phyloP scores from a whole-genome alignment of 2,329 filamentous ascomycete species.

The Allantophomopsis cytisporea region DNA sequence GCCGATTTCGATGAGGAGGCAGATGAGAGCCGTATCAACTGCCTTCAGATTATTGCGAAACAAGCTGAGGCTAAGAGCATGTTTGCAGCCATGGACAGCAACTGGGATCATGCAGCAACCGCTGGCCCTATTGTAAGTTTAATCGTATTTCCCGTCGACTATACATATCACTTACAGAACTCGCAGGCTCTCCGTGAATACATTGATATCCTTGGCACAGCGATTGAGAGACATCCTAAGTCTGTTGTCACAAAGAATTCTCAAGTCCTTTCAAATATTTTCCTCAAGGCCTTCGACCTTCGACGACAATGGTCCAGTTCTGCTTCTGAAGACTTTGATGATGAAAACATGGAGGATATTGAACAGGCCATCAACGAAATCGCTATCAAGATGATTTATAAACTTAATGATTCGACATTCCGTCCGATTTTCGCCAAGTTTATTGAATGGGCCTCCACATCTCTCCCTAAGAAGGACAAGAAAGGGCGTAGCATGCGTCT shows the following conservation, averaged over 20 bases:
- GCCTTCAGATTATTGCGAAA: constrained; percentile 62
- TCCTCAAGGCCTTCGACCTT: constrained; percentile 49
- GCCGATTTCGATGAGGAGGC: constrained; percentile 46
- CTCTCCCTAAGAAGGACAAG: constrained; percentile 46
- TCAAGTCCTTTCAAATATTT: constrained; percentile 49
- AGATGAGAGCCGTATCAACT: constrained; percentile 51
- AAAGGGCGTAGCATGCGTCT: constrained; percentile 46
- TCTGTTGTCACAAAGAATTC: constrained; percentile 65
- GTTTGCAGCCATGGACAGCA: constrained; percentile 58
- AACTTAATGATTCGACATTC: constrained; percentile 90
- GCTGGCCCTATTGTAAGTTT: constrained; percentile 47
- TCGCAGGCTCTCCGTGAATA: constrained; percentile 51
- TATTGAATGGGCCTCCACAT: constrained; percentile 64
- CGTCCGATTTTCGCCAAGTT: constrained; percentile 77
- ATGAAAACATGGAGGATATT: constrained; percentile 38
- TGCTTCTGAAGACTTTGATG: constrained; percentile 23
- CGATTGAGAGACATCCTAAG: constrained; percentile 70
- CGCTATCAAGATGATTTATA: constrained; percentile 83
- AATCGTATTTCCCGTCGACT: background rate
- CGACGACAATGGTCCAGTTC: constrained; percentile 39
- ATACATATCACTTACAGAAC: constrained; percentile 7
- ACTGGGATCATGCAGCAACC: constrained; percentile 52
- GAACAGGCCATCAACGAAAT: constrained; percentile 56
- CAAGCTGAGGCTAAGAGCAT: constrained; percentile 67
- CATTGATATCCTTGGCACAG: constrained; percentile 53